Evolutionary conservation across 2,329 filamentous ascomycete species (phyloP).

Genomic region (Alternaria arborescens): DNA sequence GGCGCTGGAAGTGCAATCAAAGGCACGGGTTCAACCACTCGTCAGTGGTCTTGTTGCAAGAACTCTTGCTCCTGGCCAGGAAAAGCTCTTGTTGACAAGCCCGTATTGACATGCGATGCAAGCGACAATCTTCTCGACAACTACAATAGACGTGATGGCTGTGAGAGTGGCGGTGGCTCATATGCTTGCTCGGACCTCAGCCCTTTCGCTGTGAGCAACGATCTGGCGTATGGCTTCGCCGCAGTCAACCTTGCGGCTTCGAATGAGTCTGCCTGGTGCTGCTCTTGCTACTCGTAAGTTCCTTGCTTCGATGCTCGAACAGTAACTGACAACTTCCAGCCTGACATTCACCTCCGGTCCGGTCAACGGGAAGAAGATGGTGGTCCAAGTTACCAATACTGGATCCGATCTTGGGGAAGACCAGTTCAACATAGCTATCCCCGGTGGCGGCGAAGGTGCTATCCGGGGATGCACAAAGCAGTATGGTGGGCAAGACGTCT

Average conservation of each 20-base stretch:
- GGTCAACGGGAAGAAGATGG: conserved; percentile 67
- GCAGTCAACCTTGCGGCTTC: conserved; percentile 65
- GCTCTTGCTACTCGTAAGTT: conserved; percentile 66
- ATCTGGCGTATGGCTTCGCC: conserved; percentile 68
- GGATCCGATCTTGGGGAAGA: conserved; percentile 50
- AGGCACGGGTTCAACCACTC: conserved; percentile 28
- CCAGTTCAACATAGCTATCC: conserved; percentile 49
- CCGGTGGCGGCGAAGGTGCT: conserved; percentile 48
- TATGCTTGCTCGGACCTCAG: conserved; percentile 63
- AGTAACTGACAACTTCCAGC: conserved; percentile 23
- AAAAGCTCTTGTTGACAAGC: conserved; percentile 61
- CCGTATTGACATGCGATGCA: conserved; percentile 61
- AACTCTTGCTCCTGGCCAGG: conserved; percentile 64
- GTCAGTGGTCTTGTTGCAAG: conserved; percentile 35
- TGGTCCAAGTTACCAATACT: conserved; percentile 72
- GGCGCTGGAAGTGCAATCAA: conserved; percentile 23
- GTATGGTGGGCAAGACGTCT: conserved; percentile 57
- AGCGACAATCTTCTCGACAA: conserved; percentile 61
- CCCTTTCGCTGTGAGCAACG: conserved; percentile 66
- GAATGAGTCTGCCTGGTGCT: conserved; percentile 69
- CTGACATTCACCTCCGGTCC: conserved; percentile 66
- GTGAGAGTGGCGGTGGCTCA: conserved; percentile 64
- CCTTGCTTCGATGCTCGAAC: not conserved
- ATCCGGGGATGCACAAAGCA: conserved; percentile 55
- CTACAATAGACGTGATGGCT: conserved; percentile 54